Evolutionary conservation across 2,329 filamentous ascomycete species (phyloP).

Genomic region (Bipolaris victoriae): DNA sequence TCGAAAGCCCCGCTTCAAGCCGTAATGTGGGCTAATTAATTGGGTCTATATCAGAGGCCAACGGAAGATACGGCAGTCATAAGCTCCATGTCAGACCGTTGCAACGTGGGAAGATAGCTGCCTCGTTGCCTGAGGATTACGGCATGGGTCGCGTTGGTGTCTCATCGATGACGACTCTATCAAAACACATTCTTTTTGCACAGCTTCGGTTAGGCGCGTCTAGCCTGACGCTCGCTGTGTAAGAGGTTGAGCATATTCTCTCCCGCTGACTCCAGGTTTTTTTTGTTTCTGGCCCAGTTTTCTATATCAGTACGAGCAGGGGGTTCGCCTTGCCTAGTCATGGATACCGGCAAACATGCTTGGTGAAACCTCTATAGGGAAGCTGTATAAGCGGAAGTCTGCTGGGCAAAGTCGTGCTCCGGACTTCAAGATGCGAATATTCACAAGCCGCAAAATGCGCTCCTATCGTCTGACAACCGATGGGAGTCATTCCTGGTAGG

Average conservation of each 20-base stretch:
- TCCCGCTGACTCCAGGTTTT: neutral
- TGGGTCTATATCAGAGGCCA: conserved; percentile 22
- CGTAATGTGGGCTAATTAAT: conserved; percentile 44
- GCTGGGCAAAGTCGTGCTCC: conserved; percentile 20
- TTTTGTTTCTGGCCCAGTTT: neutral
- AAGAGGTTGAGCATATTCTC: neutral
- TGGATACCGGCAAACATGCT: conserved; percentile 18
- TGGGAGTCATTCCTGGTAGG: conserved; percentile 18
- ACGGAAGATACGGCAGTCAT: conserved; percentile 22
- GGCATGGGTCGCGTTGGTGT: conserved; percentile 10
- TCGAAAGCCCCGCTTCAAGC: conserved; percentile 40
- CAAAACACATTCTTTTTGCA: neutral
- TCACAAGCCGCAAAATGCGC: conserved; percentile 24
- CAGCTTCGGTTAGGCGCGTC: conserved; percentile 2
- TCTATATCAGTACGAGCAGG: conserved; percentile 8
- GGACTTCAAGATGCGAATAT: conserved; percentile 12
- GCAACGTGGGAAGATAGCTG: neutral
- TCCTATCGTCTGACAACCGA: conserved; percentile 11
- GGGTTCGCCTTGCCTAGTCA: conserved; percentile 10
- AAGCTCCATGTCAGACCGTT: neutral
- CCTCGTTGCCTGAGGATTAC: conserved; percentile 3
- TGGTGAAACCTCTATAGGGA: conserved; percentile 15
- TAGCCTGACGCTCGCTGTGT: conserved; percentile 5
- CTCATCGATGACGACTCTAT: neutral
- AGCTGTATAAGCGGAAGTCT: conserved; percentile 17